Evolutionary conservation across 1,284 basidiomycete genomes (phyloP).

Genomic region (Ceratobasidium sp.): DNA sequence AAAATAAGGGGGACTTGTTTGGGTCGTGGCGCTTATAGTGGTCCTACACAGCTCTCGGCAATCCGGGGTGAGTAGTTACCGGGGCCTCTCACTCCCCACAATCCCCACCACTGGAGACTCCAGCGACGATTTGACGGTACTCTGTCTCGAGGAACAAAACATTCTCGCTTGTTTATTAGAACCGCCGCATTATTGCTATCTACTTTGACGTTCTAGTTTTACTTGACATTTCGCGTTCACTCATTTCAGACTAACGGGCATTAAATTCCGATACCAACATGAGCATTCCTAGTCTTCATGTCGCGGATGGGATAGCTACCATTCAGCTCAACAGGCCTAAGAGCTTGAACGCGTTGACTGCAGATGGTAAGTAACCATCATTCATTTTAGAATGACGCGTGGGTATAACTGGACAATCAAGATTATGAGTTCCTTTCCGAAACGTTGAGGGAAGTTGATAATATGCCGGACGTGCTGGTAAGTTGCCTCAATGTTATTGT

Average conservation of each 20-base stretch:
- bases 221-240: too few species aligned
- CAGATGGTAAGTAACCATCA: constrained; percentile 60
- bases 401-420: constrained; percentile 48
- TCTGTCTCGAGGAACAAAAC: too few species aligned
- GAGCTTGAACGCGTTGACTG: constrained; percentile 68
- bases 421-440: constrained; percentile 72
- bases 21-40: too few species aligned
- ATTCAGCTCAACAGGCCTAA: constrained; percentile 71
- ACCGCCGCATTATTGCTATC: too few species aligned
- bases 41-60: background rate
- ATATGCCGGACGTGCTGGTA: constrained; percentile 71
- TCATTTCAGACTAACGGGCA: too few species aligned
- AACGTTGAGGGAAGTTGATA: constrained; percentile 66
- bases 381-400: background rate
- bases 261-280: constrained; percentile 1
- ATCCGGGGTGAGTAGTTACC: background rate
- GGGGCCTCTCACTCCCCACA: background rate
- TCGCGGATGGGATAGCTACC: constrained; percentile 70
- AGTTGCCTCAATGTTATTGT: constrained; percentile 39
- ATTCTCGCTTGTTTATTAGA: too few species aligned
- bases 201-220: too few species aligned
- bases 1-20: too few species aligned
- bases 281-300: constrained; percentile 48
- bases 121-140: too few species aligned
- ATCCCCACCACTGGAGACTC: too few species aligned